phyloP scores from a whole-genome alignment of 75 land plant species.

The Sequoiadendron giganteum region DNA sequence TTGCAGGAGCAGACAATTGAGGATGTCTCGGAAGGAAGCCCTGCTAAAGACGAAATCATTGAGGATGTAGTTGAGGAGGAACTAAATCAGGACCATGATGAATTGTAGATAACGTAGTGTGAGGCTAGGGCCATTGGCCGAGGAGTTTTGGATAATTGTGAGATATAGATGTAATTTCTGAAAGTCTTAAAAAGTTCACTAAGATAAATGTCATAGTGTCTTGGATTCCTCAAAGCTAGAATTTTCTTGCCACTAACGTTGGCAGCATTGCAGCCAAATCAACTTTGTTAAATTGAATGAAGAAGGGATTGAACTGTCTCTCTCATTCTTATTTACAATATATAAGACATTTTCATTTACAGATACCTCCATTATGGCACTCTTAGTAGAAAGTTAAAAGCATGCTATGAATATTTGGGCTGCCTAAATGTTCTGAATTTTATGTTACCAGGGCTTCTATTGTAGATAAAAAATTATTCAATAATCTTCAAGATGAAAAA shows the following conservation, averaged over 20 bases:
- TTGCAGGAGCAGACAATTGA: slow-evolving; percentile 3
- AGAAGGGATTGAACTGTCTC: neutral
- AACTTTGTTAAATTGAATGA: neutral
- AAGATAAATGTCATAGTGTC: neutral
- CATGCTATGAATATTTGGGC: too few species aligned
- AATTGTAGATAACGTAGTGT: neutral
- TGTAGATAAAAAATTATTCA: too few species aligned
- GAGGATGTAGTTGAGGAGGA: neutral
- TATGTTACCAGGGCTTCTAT: too few species aligned
- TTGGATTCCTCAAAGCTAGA: neutral
- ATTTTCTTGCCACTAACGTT: neutral
- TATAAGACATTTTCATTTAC: neutral
- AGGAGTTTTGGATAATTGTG: neutral
- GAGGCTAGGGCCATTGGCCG: neutral
- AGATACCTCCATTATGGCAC: neutral
- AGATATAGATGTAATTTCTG: neutral
- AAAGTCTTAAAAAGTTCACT: neutral
- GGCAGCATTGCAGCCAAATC: neutral
- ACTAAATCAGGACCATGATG: neutral
- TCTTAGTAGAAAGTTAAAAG: too few species aligned
- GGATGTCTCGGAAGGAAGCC: neutral
- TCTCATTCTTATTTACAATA: neutral
- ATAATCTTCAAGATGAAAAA: too few species aligned
- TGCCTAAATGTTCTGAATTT: neutral
- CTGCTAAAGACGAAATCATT: neutral